phyloP scores from a whole-genome alignment of 1,139 yeast genomes.

The Geotrichum carabidarum region DNA sequence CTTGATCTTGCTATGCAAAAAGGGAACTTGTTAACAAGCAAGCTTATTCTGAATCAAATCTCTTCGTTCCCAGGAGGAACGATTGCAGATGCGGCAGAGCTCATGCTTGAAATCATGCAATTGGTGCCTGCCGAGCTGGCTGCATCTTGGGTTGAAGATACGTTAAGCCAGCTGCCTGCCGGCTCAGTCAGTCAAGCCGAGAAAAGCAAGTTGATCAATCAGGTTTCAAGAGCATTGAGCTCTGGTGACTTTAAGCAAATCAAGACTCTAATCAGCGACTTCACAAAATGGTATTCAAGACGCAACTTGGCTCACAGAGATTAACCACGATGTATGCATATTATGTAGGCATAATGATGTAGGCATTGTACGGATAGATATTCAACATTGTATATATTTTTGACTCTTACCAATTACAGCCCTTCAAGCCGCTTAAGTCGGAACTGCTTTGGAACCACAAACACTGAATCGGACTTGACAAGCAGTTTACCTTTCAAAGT shows the following conservation, averaged over 20 bases:
- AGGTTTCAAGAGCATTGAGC: slow-evolving; percentile 55
- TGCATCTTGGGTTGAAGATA: slow-evolving; percentile 55
- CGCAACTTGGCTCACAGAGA: slow-evolving; percentile 47
- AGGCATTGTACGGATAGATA: neutral
- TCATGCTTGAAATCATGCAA: slow-evolving; percentile 58
- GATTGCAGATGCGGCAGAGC: slow-evolving; percentile 68
- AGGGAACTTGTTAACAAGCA: slow-evolving; percentile 54
- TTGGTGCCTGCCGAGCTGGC: slow-evolving; percentile 45
- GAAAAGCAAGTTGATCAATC: slow-evolving; percentile 51
- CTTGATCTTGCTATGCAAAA: slow-evolving; percentile 43
- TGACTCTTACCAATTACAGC: neutral
- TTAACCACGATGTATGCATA: neutral
- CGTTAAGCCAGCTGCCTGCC: slow-evolving; percentile 51
- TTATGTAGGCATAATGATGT: neutral
- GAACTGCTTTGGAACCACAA: slow-evolving; percentile 26
- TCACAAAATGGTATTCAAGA: slow-evolving; percentile 76
- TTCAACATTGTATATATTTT: neutral
- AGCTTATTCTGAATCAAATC: slow-evolving; percentile 61
- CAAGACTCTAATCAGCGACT: slow-evolving; percentile 64
- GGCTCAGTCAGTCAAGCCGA: slow-evolving; percentile 63
- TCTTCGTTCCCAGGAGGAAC: slow-evolving; percentile 68
- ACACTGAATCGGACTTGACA: slow-evolving; percentile 31
- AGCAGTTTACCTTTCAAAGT: slow-evolving; percentile 41
- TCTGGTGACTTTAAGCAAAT: slow-evolving; percentile 71
- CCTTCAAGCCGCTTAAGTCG: slow-evolving; percentile 18